phyloP scores from a whole-genome alignment of 768 basidiomycete genomes.

The Zangia roseola region DNA sequence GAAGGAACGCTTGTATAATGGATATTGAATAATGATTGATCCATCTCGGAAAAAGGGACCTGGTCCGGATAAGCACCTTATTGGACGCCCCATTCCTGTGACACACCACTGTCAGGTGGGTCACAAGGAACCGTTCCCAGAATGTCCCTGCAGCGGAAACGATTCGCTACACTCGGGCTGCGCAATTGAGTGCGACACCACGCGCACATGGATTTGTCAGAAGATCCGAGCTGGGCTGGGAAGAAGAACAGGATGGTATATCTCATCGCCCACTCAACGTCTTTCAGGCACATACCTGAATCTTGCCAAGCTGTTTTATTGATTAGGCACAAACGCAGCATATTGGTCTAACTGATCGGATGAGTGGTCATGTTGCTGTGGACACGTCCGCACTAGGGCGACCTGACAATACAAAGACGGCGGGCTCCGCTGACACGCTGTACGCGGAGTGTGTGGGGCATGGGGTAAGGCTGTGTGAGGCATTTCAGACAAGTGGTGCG shows the following conservation, averaged over 20 bases:
- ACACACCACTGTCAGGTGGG: not conserved
- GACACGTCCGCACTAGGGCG: slow-evolving; percentile 6
- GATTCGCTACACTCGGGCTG: not conserved
- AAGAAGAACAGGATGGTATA: not conserved
- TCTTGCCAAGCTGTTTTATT: slow-evolving; percentile 9
- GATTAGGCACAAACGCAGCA: slow-evolving; percentile 4
- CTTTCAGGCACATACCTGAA: slow-evolving; percentile 20
- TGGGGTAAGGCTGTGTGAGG: slow-evolving; percentile 27
- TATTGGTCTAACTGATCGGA: slow-evolving; percentile 3
- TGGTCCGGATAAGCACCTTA: not conserved
- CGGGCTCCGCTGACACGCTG: slow-evolving; percentile 21
- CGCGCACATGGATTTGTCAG: not conserved
- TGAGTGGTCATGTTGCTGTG: slow-evolving; percentile 14
- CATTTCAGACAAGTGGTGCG: slow-evolving; percentile 1
- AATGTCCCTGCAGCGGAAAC: too few relatives aligned
- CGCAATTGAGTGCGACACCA: not conserved
- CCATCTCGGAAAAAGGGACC: slow-evolving; percentile 7
- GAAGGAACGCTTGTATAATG: not conserved
- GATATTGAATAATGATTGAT: too few relatives aligned
- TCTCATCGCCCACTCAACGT: not conserved
- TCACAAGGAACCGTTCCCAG: slow-evolving; percentile 9
- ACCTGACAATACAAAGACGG: slow-evolving; percentile 25
- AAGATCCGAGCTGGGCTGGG: slow-evolving; percentile 1
- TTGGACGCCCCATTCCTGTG: too few relatives aligned
- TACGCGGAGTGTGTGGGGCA: slow-evolving; percentile 19